Conservation (phyloP, 2,329 filamentous ascomycete species). For the Sporothrix protearum region DNA sequence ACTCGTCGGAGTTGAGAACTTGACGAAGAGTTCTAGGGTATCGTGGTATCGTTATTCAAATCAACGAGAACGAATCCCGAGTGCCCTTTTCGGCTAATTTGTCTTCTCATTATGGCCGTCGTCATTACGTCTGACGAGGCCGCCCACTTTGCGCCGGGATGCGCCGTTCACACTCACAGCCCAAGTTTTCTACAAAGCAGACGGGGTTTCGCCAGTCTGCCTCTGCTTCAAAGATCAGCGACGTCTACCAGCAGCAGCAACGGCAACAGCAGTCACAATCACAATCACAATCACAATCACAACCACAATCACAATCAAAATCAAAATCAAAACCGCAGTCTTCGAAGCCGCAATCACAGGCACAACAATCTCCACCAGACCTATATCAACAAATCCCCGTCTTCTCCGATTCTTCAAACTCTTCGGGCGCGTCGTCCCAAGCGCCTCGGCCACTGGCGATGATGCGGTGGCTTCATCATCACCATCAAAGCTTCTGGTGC, state of each 20-base stretch:
- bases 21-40: conserved; percentile 32
- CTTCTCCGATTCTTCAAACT: conserved; percentile 48
- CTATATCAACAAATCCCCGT: conserved; percentile 35
- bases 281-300: background rate
- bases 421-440: conserved; percentile 56
- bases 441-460: conserved; percentile 49
- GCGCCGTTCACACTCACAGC: conserved; percentile 59
- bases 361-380: background rate
- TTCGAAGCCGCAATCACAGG: background rate
- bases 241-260: conserved; percentile 43
- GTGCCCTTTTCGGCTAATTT: conserved; percentile 1
- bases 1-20: conserved; percentile 32
- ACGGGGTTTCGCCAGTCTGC: conserved; percentile 45
- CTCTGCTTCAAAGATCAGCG: conserved; percentile 46
- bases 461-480: conserved; percentile 55
- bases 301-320: background rate
- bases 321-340: background rate
- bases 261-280: conserved; percentile 13
- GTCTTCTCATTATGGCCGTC: conserved; percentile 47
- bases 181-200: conserved; percentile 49
- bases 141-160: conserved; percentile 55
- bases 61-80: background rate
- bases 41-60: background rate
- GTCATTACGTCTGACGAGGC: conserved; percentile 57
- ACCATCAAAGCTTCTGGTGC: conserved; percentile 55